Percentiles rank a stretch among this genome's conserved stretches.
phyloP scores from a whole-genome alignment of 2,329 filamentous ascomycete genomes.

The Fusarium sp. region DNA sequence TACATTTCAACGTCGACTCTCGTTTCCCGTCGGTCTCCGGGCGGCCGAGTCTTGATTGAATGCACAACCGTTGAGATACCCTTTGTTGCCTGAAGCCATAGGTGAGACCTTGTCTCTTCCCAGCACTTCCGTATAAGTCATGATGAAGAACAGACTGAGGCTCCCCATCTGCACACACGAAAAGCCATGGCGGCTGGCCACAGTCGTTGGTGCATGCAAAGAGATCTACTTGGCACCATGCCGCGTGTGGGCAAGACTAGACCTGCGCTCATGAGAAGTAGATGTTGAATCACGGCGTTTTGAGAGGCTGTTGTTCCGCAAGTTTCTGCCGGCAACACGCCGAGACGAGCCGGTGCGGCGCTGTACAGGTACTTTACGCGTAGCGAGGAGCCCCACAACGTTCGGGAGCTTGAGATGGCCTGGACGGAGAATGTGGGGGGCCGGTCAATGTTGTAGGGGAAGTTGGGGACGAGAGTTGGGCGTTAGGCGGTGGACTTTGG shows the following conservation, averaged over 20 bases:
- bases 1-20: slow-evolving; percentile 29
- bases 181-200: slow-evolving; percentile 27
- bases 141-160: slow-evolving; percentile 26
- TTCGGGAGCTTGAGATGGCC: slow-evolving; percentile 38
- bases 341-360: slow-evolving; percentile 24
- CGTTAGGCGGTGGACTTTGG: slow-evolving; percentile 39
- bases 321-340: slow-evolving; percentile 26
- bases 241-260: slow-evolving; percentile 31
- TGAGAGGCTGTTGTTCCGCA: slow-evolving; percentile 16
- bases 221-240: slow-evolving; percentile 36
- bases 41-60: slow-evolving; percentile 23
- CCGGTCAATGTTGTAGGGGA: slow-evolving; percentile 36
- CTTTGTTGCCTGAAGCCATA: slow-evolving; percentile 14
- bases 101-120: slow-evolving; percentile 19
- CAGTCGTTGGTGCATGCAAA: slow-evolving; percentile 38
- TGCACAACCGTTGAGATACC: slow-evolving; percentile 27
- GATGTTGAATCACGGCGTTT: slow-evolving; percentile 16
- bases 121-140: slow-evolving; percentile 18
- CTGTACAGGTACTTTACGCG: slow-evolving; percentile 30
- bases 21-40: slow-evolving; percentile 41
- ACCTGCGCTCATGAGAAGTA: slow-evolving; percentile 9
- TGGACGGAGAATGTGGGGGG: slow-evolving; percentile 44
- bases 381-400: slow-evolving; percentile 34
- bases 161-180: slow-evolving; percentile 27
- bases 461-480: slow-evolving; percentile 33